These are phyloP conservation scores for Ploettnerulaceae sp. DNA, from an alignment of 2,329 filamentous ascomycete genomes.

Conservation along the genomic window DNA sequence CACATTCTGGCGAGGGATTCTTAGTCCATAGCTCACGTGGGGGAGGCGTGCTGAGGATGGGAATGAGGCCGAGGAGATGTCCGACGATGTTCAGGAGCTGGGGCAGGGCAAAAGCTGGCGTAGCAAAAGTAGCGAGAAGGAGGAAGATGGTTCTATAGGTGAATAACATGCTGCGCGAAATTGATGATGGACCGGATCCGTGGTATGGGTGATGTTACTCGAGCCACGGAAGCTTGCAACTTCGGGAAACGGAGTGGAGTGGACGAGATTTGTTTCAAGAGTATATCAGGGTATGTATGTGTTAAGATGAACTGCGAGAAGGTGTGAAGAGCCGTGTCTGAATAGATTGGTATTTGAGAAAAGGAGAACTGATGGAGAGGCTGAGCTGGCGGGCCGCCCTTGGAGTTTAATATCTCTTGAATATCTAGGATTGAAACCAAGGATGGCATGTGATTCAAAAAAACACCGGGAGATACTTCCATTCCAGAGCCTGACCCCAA, in stretches of 20 bases:
- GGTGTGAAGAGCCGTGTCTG: background rate
- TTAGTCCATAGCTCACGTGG: constrained; percentile 13
- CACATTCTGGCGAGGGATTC: constrained; percentile 15
- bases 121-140: background rate
- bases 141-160: background rate
- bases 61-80: constrained; percentile 4
- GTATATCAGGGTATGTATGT: too few species aligned
- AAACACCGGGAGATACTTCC: background rate
- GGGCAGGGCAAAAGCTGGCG: background rate
- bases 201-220: too few species aligned
- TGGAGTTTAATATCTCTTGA: background rate
- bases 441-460: too few species aligned
- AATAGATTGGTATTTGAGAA: too few species aligned
- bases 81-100: constrained; percentile 6
- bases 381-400: too few species aligned
- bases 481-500: too few species aligned
- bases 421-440: too few species aligned
- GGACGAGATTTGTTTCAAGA: too few species aligned
- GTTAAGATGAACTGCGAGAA: too few species aligned
- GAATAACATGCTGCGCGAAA: background rate
- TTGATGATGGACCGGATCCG: background rate
- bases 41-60: constrained; percentile 10
- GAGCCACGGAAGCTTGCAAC: too few species aligned
- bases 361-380: too few species aligned
- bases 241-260: too few species aligned